These are phyloP conservation scores for Chrysoporthe austroafricana DNA, from an alignment of 2,329 filamentous ascomycete species.

Conservation along the genomic window DNA sequence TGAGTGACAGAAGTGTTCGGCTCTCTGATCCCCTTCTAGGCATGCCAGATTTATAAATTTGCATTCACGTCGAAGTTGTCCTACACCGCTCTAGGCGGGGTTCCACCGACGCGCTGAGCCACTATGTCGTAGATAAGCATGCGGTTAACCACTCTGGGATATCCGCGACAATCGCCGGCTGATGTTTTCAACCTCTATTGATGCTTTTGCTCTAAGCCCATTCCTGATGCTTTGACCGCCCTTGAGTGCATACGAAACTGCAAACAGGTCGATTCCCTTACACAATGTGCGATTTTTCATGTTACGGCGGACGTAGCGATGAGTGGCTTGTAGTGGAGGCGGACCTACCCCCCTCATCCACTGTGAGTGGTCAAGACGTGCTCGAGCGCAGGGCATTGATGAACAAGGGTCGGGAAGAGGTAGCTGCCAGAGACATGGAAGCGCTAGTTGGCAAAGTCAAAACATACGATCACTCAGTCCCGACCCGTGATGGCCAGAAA, in stretches of 20 bases:
- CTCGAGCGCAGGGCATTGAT: conserved; percentile 11
- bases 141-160: conserved; percentile 5
- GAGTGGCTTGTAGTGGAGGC: conserved; percentile 18
- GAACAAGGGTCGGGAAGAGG: conserved; percentile 13
- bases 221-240: not conserved
- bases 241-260: not conserved
- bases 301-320: conserved; percentile 4
- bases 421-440: conserved; percentile 19
- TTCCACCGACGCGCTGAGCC: not conserved
- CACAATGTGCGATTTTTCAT: conserved; percentile 15
- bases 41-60: not conserved
- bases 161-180: not conserved
- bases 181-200: not conserved
- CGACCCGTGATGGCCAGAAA: conserved; percentile 48
- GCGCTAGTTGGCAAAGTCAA: conserved; percentile 35
- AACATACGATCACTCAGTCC: conserved; percentile 42
- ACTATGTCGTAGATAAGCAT: not conserved
- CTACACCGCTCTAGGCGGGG: not conserved
- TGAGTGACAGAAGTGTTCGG: not conserved
- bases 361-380: conserved; percentile 1
- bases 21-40: not conserved
- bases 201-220: not conserved
- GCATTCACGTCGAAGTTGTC: not conserved
- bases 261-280: not conserved
- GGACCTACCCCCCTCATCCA: conserved; percentile 3